Conservation (phyloP, 257 asterid species). For the Solanum ahanhuiri region DNA sequence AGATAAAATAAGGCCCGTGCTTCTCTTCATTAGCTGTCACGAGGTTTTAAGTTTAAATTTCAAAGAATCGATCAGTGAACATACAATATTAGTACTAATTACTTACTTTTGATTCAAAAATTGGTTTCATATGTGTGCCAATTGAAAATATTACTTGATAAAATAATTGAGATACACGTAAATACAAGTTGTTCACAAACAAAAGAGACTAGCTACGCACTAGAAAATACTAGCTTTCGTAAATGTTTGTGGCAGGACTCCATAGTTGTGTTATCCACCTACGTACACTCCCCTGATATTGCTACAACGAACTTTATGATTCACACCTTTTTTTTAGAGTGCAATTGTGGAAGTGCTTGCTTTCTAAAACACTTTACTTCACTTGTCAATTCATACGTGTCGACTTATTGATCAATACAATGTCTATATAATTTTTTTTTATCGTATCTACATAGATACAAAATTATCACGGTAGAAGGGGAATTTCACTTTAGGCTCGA, state of each 20-base stretch:
- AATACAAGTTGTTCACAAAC: not conserved
- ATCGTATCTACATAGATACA: not conserved
- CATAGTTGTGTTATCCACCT: not conserved
- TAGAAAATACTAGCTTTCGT: not conserved
- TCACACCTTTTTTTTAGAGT: not conserved
- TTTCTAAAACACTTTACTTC: not conserved
- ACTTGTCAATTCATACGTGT: not conserved
- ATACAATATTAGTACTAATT: no score
- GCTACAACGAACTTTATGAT: not conserved
- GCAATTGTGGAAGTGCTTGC: not conserved
- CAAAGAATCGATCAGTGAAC: no score
- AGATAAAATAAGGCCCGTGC: not conserved
- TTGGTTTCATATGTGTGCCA: no score
- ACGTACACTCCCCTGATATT: not conserved
- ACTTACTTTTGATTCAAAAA: no score
- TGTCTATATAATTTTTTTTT: not conserved
- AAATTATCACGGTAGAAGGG: not conserved
- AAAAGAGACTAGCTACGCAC: not conserved
- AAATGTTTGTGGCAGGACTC: not conserved
- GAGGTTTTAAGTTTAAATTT: not conserved
- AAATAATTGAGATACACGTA: not conserved
- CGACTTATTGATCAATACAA: not conserved
- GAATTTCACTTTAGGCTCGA: not conserved
- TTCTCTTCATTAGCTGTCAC: no score
- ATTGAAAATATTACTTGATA: not conserved